Base-by-base conservation (phyloP, 306 rosid genomes). In the Quillaja saponaria region DNA sequence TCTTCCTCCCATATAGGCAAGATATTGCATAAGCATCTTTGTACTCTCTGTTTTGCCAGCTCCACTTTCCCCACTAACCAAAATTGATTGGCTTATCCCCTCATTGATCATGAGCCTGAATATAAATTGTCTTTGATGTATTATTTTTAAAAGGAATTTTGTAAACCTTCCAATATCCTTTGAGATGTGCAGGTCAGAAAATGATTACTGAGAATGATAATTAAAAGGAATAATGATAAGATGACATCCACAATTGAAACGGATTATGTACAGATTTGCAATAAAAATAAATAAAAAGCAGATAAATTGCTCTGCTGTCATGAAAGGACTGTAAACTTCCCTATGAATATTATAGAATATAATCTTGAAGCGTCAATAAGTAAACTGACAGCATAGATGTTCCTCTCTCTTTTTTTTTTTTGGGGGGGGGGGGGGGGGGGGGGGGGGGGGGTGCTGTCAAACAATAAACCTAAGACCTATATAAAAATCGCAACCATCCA, bases 51-150 rank as follows among this genome's bases (percentile, higher is more conserved):
- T 91, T 84, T 91, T 91, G 28, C 97, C 97, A 15, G 97, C 96
- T 74, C 97, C 97, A 84, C 97, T 91, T 80, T 91, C 97, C 68
- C 97, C 97, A 75, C 97, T 91, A 40, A 91, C 97, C 78, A 91
- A 79, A 82, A 91, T 91, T 67, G 97, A 58, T 81, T 91, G 97
- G 75, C 97, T 88, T 48, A 56, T 66, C 75, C 75, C 82, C 65
- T 91, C 97, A 10, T 82, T 85, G 53, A 91, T 73, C 97, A 91
- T 88, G 70, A 74, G 74, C 75, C 97, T 91, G 87, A 55, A 83
- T 16, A 63, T 44, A 39, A 5, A 39, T 3, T 34, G 33, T 18
- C 55, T 68, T 50, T 34, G 49, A 12, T 38, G 40, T 14, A 13
- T 11, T 10, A 42, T 65, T 49, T 50, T 62, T 49, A 10, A 46